Conservation (phyloP, 2,329 filamentous ascomycete genomes). For the Malbranchea zuffiana region DNA sequence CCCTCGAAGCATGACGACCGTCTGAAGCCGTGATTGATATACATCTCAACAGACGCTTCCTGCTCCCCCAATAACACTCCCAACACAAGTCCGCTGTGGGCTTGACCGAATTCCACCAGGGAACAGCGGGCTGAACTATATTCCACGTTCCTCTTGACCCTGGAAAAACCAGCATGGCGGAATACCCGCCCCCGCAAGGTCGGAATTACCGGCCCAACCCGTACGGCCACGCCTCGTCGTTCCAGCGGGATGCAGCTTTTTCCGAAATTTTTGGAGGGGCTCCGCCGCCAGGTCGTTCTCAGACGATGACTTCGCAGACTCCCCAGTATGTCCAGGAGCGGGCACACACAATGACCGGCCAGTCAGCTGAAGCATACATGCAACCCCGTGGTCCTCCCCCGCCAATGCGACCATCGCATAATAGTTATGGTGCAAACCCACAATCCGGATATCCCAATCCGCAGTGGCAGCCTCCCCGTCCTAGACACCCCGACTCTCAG, state of each 20-base stretch:
- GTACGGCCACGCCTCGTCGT: conserved; percentile 44
- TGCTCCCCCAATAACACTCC: too few species aligned
- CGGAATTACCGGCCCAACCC: conserved; percentile 46
- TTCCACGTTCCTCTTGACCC: not conserved
- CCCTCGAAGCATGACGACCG: too few species aligned
- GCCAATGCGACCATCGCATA: conserved; percentile 35
- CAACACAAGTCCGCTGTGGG: too few species aligned
- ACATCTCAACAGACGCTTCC: too few species aligned
- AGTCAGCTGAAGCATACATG: conserved; percentile 34
- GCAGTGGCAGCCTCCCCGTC: conserved; percentile 23
- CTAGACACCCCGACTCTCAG: conserved; percentile 15
- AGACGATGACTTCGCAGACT: conserved; percentile 83
- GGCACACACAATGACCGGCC: conserved; percentile 66
- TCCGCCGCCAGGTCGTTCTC: conserved; percentile 77
- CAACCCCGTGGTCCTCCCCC: conserved; percentile 25
- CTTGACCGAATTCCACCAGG: too few species aligned
- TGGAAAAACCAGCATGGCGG: conserved; percentile 41
- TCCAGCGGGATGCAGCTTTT: conserved; percentile 86
- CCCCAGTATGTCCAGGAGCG: conserved; percentile 53
- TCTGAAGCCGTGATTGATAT: too few species aligned
- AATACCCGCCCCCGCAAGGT: conserved; percentile 52
- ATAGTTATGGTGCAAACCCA: conserved; percentile 32
- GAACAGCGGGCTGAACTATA: too few species aligned
- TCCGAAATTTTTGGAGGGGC: conserved; percentile 88
- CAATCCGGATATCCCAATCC: conserved; percentile 33